phyloP scores from a whole-genome alignment of 352 stramenopile genomes.

The Phytophthora nicotianae region DNA sequence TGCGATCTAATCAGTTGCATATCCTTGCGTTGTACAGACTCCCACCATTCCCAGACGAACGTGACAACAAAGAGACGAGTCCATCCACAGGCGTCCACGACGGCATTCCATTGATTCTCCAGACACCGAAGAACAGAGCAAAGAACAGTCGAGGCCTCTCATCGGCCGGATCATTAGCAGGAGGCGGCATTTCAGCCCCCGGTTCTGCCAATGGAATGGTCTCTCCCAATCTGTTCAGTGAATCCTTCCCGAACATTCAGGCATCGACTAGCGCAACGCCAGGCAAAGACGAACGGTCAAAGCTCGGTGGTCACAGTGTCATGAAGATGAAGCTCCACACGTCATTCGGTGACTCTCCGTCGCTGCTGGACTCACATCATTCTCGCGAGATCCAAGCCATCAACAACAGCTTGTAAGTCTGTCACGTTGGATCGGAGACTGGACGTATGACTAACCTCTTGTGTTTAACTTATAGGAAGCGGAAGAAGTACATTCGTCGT shows the following conservation, averaged over 20 bases:
- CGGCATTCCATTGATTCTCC: conserved; percentile 10
- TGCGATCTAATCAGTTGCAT: conserved; percentile 12
- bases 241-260: conserved; percentile 83
- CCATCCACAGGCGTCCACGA: not conserved
- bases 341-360: conserved; percentile 50
- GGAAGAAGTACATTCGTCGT: conserved; percentile 61
- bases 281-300: conserved; percentile 66
- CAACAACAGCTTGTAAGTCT: conserved; percentile 79
- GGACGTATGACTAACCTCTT: conserved; percentile 11
- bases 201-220: conserved; percentile 36
- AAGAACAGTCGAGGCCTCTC: conserved; percentile 13
- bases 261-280: conserved; percentile 76
- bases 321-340: conserved; percentile 85
- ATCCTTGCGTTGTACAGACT: conserved; percentile 38
- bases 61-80: conserved; percentile 14
- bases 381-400: conserved; percentile 80
- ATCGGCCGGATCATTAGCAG: conserved; percentile 25
- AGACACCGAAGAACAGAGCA: conserved; percentile 16
- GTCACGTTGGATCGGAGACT: not conserved
- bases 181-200: conserved; percentile 36
- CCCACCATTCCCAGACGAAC: conserved; percentile 56
- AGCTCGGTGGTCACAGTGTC: conserved; percentile 60
- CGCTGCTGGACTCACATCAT: conserved; percentile 36
- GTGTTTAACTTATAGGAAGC: conserved; percentile 41
- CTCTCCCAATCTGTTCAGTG: conserved; percentile 34